Conservation (phyloP, 768 basidiomycete species). For the Boletus edulis region DNA sequence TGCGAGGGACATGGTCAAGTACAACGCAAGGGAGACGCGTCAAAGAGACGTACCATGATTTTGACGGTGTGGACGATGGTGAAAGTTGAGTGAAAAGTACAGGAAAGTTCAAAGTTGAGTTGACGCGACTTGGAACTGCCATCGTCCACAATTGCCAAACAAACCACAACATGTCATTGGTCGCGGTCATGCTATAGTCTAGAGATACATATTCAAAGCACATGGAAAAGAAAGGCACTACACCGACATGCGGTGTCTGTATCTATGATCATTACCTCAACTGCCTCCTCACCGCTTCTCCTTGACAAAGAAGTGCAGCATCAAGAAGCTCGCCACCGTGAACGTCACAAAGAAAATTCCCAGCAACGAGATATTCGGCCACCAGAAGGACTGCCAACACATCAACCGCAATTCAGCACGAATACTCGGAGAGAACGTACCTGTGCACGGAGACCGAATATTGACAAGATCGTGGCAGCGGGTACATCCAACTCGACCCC, state of each 20-base stretch:
- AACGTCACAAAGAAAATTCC: slow-evolving; percentile 84
- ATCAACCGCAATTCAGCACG: slow-evolving; percentile 7
- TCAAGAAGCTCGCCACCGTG: slow-evolving; percentile 72
- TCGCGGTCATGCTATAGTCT: too few species aligned
- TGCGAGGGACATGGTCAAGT: slow-evolving; percentile 10
- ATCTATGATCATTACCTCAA: slow-evolving; percentile 1
- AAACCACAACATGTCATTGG: slow-evolving; percentile 10
- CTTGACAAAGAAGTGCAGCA: slow-evolving; percentile 85
- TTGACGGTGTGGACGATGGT: slow-evolving; percentile 3
- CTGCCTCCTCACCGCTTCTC: slow-evolving; percentile 47
- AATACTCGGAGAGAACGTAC: slow-evolving; percentile 33
- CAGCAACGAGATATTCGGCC: slow-evolving; percentile 88
- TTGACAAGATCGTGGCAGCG: slow-evolving; percentile 90
- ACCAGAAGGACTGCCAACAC: slow-evolving; percentile 84
- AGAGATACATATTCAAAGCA: neutral
- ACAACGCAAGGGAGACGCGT: slow-evolving; percentile 7
- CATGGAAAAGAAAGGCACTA: neutral
- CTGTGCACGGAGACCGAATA: slow-evolving; percentile 90
- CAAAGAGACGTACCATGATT: slow-evolving; percentile 23
- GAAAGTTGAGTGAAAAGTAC: slow-evolving; percentile 3
- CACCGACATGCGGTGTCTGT: neutral
- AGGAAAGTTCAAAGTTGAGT: slow-evolving; percentile 4
- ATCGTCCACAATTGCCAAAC: slow-evolving; percentile 16
- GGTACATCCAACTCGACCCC: slow-evolving; percentile 97
- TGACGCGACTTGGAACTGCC: neutral